phyloP scores from a whole-genome alignment of 192 early-diverging fungal species.

The Mortierella claussenii region DNA sequence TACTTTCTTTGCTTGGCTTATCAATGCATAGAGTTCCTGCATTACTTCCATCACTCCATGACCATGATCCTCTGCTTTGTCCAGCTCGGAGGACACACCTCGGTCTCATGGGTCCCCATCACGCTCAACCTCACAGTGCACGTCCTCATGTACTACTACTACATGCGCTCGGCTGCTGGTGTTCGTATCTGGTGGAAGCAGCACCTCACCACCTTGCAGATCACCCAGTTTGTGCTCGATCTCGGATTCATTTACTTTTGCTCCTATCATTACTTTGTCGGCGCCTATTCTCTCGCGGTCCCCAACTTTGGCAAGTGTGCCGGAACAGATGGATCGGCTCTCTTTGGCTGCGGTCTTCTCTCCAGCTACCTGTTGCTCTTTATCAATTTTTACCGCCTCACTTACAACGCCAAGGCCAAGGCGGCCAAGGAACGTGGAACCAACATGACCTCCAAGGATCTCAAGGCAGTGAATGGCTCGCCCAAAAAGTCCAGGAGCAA shows the following conservation, averaged over 20 bases:
- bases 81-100: slow-evolving; percentile 75
- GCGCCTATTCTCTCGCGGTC: slow-evolving; percentile 64
- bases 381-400: slow-evolving; percentile 87
- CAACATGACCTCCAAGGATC: slow-evolving; percentile 9
- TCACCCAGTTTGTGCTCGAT: slow-evolving; percentile 88
- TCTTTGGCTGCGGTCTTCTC: slow-evolving; percentile 82
- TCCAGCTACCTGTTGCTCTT: slow-evolving; percentile 84
- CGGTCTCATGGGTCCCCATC: slow-evolving; percentile 83
- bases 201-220: slow-evolving; percentile 89
- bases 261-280: slow-evolving; percentile 80
- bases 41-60: slow-evolving; percentile 90
- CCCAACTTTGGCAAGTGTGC: slow-evolving; percentile 73
- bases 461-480: slow-evolving; percentile 20
- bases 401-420: slow-evolving; percentile 64
- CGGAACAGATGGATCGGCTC: slow-evolving; percentile 76
- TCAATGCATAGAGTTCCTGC: slow-evolving; percentile 76
- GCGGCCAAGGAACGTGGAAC: slow-evolving; percentile 3
- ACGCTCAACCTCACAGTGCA: slow-evolving; percentile 85
- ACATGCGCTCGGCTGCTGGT: slow-evolving; percentile 76
- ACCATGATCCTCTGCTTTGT: slow-evolving; percentile 86
- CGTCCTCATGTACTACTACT: slow-evolving; percentile 90
- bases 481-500: slow-evolving; percentile 29
- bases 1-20: background rate
- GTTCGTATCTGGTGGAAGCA: slow-evolving; percentile 91
- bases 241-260: slow-evolving; percentile 84